These are phyloP conservation scores for Dispira simplex DNA, from an alignment of 192 early-diverging fungal genomes.

Conservation along the genomic window DNA sequence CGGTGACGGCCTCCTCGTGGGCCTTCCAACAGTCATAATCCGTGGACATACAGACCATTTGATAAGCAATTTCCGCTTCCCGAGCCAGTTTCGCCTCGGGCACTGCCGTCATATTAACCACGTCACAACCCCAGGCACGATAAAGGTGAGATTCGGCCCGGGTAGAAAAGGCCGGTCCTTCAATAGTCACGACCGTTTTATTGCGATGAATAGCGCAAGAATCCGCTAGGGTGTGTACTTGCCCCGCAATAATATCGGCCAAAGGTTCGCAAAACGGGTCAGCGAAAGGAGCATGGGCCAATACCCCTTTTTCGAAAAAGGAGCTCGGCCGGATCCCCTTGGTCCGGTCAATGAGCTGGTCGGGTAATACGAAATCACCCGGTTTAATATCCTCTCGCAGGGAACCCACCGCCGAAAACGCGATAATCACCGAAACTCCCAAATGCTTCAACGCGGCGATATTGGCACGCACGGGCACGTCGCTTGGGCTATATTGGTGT, in stretches of 20 bases:
- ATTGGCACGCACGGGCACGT: conserved; percentile 92
- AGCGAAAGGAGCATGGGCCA: conserved; percentile 84
- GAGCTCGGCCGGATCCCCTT: conserved; percentile 88
- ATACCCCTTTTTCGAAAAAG: conserved; percentile 85
- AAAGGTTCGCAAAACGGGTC: conserved; percentile 79
- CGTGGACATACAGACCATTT: conserved; percentile 98
- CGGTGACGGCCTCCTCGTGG: conserved; percentile 67
- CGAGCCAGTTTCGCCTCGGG: conserved; percentile 95
- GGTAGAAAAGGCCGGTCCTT: conserved; percentile 96
- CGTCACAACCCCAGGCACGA: conserved; percentile 76
- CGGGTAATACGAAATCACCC: conserved; percentile 86
- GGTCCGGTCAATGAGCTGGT: conserved; percentile 95
- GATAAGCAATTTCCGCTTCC: conserved; percentile 97
- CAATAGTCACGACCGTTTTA: conserved; percentile 93
- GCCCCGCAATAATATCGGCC: conserved; percentile 50
- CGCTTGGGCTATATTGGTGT: conserved; percentile 70
- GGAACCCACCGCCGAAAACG: conserved; percentile 94
- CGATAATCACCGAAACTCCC: conserved; percentile 83
- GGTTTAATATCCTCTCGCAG: conserved; percentile 87
- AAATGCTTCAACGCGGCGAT: conserved; percentile 94
- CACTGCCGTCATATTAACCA: conserved; percentile 97
- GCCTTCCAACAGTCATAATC: conserved; percentile 93
- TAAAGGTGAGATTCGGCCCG: conserved; percentile 95
- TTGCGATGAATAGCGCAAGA: conserved; percentile 41
- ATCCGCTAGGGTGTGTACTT: conserved; percentile 17